Conservation (phyloP, 2,329 filamentous ascomycete genomes). For the Amesomyces nigricolor region DNA sequence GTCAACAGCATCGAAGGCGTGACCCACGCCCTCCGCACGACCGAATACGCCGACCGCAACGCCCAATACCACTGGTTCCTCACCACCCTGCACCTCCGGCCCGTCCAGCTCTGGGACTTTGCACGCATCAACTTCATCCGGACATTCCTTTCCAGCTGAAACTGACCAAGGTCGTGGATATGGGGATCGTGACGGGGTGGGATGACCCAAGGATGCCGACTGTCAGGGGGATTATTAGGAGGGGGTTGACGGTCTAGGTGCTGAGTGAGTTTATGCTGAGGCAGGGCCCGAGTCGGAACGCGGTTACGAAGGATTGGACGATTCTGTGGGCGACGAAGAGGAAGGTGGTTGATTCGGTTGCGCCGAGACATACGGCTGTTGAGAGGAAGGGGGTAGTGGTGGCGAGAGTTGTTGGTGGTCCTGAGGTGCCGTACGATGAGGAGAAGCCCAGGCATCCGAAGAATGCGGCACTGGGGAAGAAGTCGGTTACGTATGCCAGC, state of each 20-base stretch:
- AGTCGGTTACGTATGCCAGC: slow-evolving; percentile 75
- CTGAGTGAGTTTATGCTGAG: slow-evolving; percentile 79
- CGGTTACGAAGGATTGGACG: slow-evolving; percentile 79
- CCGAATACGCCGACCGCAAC: slow-evolving; percentile 83
- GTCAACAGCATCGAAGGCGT: slow-evolving; percentile 77
- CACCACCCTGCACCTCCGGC: slow-evolving; percentile 64
- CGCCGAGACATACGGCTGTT: slow-evolving; percentile 69
- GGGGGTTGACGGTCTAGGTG: slow-evolving; percentile 72
- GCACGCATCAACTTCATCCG: slow-evolving; percentile 75
- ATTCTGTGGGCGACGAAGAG: slow-evolving; percentile 70
- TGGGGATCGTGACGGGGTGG: slow-evolving; percentile 74
- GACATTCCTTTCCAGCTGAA: slow-evolving; percentile 82
- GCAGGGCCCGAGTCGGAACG: slow-evolving; percentile 78
- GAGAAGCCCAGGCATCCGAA: slow-evolving; percentile 86
- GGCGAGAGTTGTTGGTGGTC: slow-evolving; percentile 63
- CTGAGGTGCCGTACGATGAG: slow-evolving; percentile 56
- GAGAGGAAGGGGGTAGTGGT: slow-evolving; percentile 64
- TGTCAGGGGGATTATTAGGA: slow-evolving; percentile 69
- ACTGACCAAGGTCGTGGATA: slow-evolving; percentile 74
- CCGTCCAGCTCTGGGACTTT: slow-evolving; percentile 82
- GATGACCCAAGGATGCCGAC: slow-evolving; percentile 85
- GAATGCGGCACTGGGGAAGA: slow-evolving; percentile 76
- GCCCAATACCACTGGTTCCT: slow-evolving; percentile 84
- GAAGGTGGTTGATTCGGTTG: slow-evolving; percentile 73
- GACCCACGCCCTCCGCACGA: slow-evolving; percentile 76